These are phyloP conservation scores for Wickerhamomyces hampshirensis DNA, from an alignment of 805 yeast genomes.

Conservation along the genomic window DNA sequence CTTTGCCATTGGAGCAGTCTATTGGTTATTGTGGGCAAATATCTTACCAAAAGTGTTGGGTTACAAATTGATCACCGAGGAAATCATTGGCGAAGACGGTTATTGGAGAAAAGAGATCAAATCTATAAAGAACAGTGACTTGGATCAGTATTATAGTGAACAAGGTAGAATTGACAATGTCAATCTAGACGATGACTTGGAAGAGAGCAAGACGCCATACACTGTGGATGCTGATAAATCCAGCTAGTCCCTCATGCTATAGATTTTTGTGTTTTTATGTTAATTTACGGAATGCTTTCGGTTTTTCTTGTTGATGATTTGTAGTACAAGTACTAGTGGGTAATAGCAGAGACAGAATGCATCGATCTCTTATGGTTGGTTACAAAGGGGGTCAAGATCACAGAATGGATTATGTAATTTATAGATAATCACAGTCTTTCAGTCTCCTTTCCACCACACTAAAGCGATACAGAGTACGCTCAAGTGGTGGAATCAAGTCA, in stretches of 20 bases:
- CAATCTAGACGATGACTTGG: conserved; percentile 1
- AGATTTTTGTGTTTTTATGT: neutral
- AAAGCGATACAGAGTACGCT: too few relatives aligned
- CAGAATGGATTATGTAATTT: too few relatives aligned
- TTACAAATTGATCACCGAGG: conserved; percentile 47
- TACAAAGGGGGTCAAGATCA: too few relatives aligned
- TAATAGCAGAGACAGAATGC: neutral
- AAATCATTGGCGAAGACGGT: conserved; percentile 60
- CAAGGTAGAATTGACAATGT: conserved; percentile 3
- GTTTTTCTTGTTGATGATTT: too few relatives aligned
- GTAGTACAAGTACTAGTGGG: neutral
- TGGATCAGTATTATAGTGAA: conserved; percentile 14
- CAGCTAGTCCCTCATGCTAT: too few relatives aligned
- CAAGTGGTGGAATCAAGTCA: neutral
- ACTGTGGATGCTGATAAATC: too few relatives aligned
- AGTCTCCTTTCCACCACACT: too few relatives aligned
- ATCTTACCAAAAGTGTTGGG: conserved; percentile 51
- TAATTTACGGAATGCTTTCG: neutral
- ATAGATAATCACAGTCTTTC: too few relatives aligned
- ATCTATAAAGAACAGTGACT: conserved; percentile 30
- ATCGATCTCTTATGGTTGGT: too few relatives aligned
- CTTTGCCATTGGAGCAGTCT: conserved; percentile 57
- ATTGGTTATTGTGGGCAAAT: conserved; percentile 63
- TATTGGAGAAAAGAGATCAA: conserved; percentile 64
- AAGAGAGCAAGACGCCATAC: too few relatives aligned